These are phyloP conservation scores for Pelagophyceae sp. DNA, from an alignment of 352 stramenopile species.

Conservation along the genomic window DNA sequence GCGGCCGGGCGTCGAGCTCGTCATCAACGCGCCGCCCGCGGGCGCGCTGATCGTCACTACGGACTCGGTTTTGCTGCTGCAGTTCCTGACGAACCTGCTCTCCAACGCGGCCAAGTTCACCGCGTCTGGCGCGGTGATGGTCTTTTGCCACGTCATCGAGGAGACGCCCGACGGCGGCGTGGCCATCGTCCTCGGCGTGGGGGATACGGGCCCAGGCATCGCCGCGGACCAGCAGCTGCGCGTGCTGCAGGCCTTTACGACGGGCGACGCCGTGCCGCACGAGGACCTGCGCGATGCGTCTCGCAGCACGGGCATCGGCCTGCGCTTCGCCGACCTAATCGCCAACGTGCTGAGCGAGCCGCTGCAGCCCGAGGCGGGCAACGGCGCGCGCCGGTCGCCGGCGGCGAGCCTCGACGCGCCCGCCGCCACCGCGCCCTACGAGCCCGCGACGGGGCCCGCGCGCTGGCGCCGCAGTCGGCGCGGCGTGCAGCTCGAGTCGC, in stretches of 20 bases:
- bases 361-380: neutral
- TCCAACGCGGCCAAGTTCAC: conserved; percentile 67
- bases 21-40: conserved; percentile 50
- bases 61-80: conserved; percentile 53
- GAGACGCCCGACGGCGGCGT: neutral
- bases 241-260: conserved; percentile 25
- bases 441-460: neutral
- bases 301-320: conserved; percentile 39
- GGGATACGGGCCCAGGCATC: conserved; percentile 13
- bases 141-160: conserved; percentile 37
- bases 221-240: neutral
- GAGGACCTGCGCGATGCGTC: conserved; percentile 33
- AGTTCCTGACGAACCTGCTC: conserved; percentile 57
- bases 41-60: conserved; percentile 56
- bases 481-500: conserved; percentile 3
- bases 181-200: neutral
- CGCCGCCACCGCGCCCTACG: neutral
- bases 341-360: conserved; percentile 34
- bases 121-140: conserved; percentile 53
- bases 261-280: conserved; percentile 37
- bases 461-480: neutral
- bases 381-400: neutral
- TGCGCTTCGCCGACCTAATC: conserved; percentile 39
- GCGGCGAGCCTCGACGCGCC: too few species aligned
- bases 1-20: conserved; percentile 76